Evolutionary conservation across 2,329 filamentous ascomycete species (phyloP), one percentile per base, ranked within the genome.

Genomic region (Epichloe uncinata): DNA sequence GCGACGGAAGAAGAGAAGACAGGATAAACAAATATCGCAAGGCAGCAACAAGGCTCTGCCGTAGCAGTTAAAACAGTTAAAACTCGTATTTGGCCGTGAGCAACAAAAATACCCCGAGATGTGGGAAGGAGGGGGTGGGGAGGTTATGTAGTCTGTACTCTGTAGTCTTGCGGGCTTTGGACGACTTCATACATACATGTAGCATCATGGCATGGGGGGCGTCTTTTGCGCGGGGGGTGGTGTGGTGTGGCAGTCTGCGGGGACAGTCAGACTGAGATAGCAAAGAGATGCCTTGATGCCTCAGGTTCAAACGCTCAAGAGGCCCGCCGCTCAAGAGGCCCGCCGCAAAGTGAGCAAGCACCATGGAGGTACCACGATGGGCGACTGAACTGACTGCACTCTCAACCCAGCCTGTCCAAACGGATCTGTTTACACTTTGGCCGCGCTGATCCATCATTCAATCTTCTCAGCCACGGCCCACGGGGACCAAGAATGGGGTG

Each of bases 131-230:
- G 50, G 50, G 45, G 20, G 46, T 42, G 45, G 42, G 42, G 38
- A 38, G 50, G 18, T 51, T 51, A 51, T 51, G 50, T 51, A 51
- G 35, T 47, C n/a, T 22, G 50, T 51, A 51, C 16, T 47, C n/a
- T 22, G 7, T 26, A 26, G 7, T 47, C 15, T 45, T 37, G 50
- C 20, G 35, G 45, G 50, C 36, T 44, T 44, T 42, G 40, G 41
- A 41, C 41, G 45, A 30, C 38, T 18, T 18, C 16, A 18, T 18
- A 18, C 16, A 18, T 18, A 16, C 16, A 16, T 16, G 16, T 26
- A 26, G 6, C 6, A 26, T 8, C 22, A 26, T 37, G 34, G 48
- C 40, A 46, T 45, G 48, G 20, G 22, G 5, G 35, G 36, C 42
- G 35, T 51, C 40, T 44, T 15, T 43, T 42, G 49, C 33, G 38